These are phyloP conservation scores for Pseudocercospora ulei DNA, from an alignment of 2,329 filamentous ascomycete species.

Conservation along the genomic window DNA sequence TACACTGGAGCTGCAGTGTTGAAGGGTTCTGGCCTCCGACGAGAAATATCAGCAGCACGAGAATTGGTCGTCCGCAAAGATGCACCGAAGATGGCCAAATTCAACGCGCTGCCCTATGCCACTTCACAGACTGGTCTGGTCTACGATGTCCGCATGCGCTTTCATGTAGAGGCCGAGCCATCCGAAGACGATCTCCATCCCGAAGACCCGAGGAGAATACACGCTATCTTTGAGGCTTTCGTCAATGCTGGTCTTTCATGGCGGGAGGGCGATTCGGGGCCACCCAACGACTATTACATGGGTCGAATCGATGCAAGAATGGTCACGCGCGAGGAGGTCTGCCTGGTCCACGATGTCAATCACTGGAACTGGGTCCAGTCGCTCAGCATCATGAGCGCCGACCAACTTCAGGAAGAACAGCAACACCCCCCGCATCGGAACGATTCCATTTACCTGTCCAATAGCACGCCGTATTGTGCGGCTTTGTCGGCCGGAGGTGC, in stretches of 20 bases:
- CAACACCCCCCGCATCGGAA: slow-evolving; percentile 52
- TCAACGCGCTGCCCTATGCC: slow-evolving; percentile 34
- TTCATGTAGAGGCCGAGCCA: slow-evolving; percentile 65
- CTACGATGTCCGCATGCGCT: slow-evolving; percentile 92
- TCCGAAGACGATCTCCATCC: slow-evolving; percentile 65
- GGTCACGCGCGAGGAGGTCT: slow-evolving; percentile 71
- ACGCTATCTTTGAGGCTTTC: slow-evolving; percentile 84
- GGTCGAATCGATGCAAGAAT: slow-evolving; percentile 65
- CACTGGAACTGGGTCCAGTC: slow-evolving; percentile 71
- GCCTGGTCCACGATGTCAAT: slow-evolving; percentile 62
- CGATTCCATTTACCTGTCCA: slow-evolving; percentile 41
- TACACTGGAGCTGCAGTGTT: slow-evolving; percentile 13
- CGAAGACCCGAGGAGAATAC: slow-evolving; percentile 85
- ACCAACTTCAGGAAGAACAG: slow-evolving; percentile 37
- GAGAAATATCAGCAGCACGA: slow-evolving; percentile 10
- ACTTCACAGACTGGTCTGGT: slow-evolving; percentile 41
- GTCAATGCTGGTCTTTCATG: slow-evolving; percentile 61
- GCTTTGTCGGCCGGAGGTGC: slow-evolving; percentile 81
- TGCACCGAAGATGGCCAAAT: slow-evolving; percentile 31
- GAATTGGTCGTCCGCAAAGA: slow-evolving; percentile 24
- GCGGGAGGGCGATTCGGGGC: slow-evolving; percentile 35
- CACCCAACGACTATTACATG: slow-evolving; percentile 47
- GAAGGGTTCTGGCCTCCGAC: slow-evolving; percentile 23
- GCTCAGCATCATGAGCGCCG: slow-evolving; percentile 38
- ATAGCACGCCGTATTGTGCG: slow-evolving; percentile 51